Evolutionary conservation across 1,284 basidiomycete genomes (phyloP).

Genomic region (Papiliotrema nemorosa): DNA sequence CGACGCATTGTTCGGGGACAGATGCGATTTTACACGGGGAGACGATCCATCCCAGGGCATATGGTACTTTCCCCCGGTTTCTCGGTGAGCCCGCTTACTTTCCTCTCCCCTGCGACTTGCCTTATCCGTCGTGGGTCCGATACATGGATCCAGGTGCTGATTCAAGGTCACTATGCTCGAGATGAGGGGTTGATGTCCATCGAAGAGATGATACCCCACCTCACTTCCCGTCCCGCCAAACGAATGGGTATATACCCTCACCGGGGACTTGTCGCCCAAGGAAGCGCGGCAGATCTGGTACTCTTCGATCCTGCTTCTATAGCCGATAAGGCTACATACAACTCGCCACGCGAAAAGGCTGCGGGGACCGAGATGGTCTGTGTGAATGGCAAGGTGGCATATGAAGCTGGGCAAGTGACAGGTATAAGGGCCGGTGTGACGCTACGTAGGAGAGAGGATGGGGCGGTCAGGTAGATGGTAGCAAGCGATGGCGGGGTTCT

Average conservation of each 20-base stretch:
- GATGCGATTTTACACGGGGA: slow-evolving; percentile 44
- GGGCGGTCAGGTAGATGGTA: slow-evolving; percentile 21
- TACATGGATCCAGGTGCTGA: not conserved
- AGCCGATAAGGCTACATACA: slow-evolving; percentile 33
- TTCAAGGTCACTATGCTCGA: slow-evolving; percentile 34
- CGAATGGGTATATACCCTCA: slow-evolving; percentile 38
- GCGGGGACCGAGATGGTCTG: slow-evolving; percentile 39
- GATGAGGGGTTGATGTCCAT: slow-evolving; percentile 26
- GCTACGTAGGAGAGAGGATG: slow-evolving; percentile 49
- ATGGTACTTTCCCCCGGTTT: slow-evolving; percentile 43
- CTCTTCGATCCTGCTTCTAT: slow-evolving; percentile 40
- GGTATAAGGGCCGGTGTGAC: slow-evolving; percentile 34
- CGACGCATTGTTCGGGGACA: slow-evolving; percentile 36
- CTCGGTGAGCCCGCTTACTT: slow-evolving; percentile 13
- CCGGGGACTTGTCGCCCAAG: slow-evolving; percentile 32
- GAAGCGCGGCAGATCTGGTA: slow-evolving; percentile 43
- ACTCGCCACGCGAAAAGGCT: slow-evolving; percentile 24
- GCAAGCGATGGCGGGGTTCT: not conserved
- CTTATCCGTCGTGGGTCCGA: too few relatives aligned
- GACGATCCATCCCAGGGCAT: slow-evolving; percentile 35
- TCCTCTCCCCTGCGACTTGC: too few relatives aligned
- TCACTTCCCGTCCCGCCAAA: slow-evolving; percentile 45
- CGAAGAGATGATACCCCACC: slow-evolving; percentile 39
- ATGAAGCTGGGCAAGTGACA: slow-evolving; percentile 33
- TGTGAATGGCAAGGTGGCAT: slow-evolving; percentile 39